A percentile compares a stretch with the other conserved stretches of the same genome.
These are phyloP conservation scores for Trypanosoma brucei DNA, from an alignment of 208 protist species.

Conservation along the genomic window DNA sequence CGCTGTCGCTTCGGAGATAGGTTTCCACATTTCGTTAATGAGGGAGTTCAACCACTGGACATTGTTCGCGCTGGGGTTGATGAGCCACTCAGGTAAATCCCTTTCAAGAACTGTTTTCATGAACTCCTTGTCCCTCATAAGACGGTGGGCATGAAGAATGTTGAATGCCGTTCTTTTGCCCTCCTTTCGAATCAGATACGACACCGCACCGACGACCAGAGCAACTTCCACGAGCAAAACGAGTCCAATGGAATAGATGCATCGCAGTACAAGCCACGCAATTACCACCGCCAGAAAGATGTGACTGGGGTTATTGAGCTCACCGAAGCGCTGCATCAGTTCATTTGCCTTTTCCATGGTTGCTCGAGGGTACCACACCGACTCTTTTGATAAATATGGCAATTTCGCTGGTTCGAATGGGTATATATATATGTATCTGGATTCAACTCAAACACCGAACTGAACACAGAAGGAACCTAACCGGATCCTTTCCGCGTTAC, in stretches of 20 bases:
- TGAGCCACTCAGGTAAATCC: slow-evolving; percentile 68
- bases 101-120: slow-evolving; percentile 40
- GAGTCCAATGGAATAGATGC: slow-evolving; percentile 46
- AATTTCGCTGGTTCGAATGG: too few relatives aligned
- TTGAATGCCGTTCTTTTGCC: slow-evolving; percentile 21
- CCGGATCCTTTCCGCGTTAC: too few relatives aligned
- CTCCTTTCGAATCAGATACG: slow-evolving; percentile 38
- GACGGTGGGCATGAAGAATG: slow-evolving; percentile 31
- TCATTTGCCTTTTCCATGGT: slow-evolving; percentile 3
- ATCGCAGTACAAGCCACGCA: slow-evolving; percentile 40
- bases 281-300: slow-evolving; percentile 22
- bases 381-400: too few relatives aligned
- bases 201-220: slow-evolving; percentile 36
- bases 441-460: too few relatives aligned
- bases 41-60: slow-evolving; percentile 68
- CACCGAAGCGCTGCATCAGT: slow-evolving; percentile 11
- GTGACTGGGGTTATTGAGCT: slow-evolving; percentile 22
- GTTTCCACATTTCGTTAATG: slow-evolving; percentile 51
- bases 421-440: too few relatives aligned
- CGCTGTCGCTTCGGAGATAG: slow-evolving; percentile 48
- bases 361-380: background rate
- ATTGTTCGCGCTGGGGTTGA: slow-evolving; percentile 54
- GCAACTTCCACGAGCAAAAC: slow-evolving; percentile 56
- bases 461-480: too few relatives aligned
- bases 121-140: slow-evolving; percentile 37